Evolutionary conservation across 2,329 filamentous ascomycete species (phyloP).

Genomic region (Phyllosticta citrichinensis): DNA sequence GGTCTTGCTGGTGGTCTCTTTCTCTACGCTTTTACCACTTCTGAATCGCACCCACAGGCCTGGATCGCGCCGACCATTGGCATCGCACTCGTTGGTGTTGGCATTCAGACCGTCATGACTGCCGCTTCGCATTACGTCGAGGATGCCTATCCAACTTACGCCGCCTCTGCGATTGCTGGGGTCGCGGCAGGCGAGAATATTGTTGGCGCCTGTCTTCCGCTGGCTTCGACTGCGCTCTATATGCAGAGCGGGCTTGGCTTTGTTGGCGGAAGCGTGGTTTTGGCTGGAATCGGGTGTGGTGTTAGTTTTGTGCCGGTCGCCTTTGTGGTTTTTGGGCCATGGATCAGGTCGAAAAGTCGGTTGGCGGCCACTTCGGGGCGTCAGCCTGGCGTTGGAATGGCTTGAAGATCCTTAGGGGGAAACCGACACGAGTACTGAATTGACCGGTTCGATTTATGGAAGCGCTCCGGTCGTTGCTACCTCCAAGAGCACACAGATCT

Average conservation of each 20-base stretch:
- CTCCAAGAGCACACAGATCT: too few species aligned
- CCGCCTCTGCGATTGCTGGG: slow-evolving; percentile 40
- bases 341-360: not conserved
- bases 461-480: too few species aligned
- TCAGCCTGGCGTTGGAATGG: too few species aligned
- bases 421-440: too few species aligned
- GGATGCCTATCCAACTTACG: slow-evolving; percentile 41
- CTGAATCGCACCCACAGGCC: slow-evolving; percentile 6
- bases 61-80: slow-evolving; percentile 23
- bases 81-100: slow-evolving; percentile 18
- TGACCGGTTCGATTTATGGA: too few species aligned
- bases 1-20: slow-evolving; percentile 24
- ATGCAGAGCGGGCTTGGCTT: slow-evolving; percentile 10
- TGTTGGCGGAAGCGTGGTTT: not conserved
- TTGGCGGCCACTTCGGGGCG: not conserved
- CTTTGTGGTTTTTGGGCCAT: not conserved
- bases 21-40: slow-evolving; percentile 20
- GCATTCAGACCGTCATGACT: slow-evolving; percentile 32
- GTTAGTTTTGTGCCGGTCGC: not conserved
- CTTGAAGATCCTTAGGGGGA: too few species aligned
- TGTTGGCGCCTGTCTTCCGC: slow-evolving; percentile 38
- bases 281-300: not conserved
- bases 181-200: slow-evolving; percentile 41
- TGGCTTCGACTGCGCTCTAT: slow-evolving; percentile 40
- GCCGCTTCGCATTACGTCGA: slow-evolving; percentile 40